Evolutionary conservation across 768 basidiomycete species (phyloP).

Genomic region (Psilocybe sp.): DNA sequence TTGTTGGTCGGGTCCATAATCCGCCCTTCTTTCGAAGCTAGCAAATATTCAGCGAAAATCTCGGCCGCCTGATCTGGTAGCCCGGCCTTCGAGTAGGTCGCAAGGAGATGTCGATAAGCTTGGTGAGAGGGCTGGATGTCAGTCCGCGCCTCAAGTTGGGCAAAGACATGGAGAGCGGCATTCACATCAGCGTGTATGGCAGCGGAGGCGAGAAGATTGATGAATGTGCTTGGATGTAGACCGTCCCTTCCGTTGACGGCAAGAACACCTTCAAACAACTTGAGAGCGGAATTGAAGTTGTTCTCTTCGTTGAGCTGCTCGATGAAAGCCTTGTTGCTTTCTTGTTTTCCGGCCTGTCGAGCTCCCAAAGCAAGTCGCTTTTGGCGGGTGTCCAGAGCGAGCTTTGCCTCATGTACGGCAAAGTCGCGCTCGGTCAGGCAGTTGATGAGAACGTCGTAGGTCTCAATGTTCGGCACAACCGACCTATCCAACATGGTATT

Average conservation of each 20-base stretch:
- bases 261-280: slow-evolving; percentile 64
- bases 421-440: slow-evolving; percentile 65
- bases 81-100: slow-evolving; percentile 50
- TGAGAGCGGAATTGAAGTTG: slow-evolving; percentile 69
- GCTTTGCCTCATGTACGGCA: slow-evolving; percentile 52
- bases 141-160: slow-evolving; percentile 50
- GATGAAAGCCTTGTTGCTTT: slow-evolving; percentile 36
- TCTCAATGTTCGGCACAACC: slow-evolving; percentile 58
- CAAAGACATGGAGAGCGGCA: slow-evolving; percentile 62
- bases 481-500: slow-evolving; percentile 63
- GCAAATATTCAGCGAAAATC: slow-evolving; percentile 60
- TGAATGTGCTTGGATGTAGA: slow-evolving; percentile 41
- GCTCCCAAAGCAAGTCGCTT: slow-evolving; percentile 31
- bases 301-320: slow-evolving; percentile 54
- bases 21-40: slow-evolving; percentile 37
- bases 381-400: slow-evolving; percentile 38
- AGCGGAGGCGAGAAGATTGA: slow-evolving; percentile 58
- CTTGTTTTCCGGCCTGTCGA: slow-evolving; percentile 16
- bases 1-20: slow-evolving; percentile 20
- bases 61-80: slow-evolving; percentile 49
- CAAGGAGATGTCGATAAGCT: slow-evolving; percentile 55
- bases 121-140: slow-evolving; percentile 16
- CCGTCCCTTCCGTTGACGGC: slow-evolving; percentile 27
- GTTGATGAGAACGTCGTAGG: slow-evolving; percentile 60
- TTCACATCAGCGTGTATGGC: slow-evolving; percentile 55